Evolutionary conservation across 176 grass and related monocot genomes (phyloP).

Genomic region (Themeda triandra): DNA sequence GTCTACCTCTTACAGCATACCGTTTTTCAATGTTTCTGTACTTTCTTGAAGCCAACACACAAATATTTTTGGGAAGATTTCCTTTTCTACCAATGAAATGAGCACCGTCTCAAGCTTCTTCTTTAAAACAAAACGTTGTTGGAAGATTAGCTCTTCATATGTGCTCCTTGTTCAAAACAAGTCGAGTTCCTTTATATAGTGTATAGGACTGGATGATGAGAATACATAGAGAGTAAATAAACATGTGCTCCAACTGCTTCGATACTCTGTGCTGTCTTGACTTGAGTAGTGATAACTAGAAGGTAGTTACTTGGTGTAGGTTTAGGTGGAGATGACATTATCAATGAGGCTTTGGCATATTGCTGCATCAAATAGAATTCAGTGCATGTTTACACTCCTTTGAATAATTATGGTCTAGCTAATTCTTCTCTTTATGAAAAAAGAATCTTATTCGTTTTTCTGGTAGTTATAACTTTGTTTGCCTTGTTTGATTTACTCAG

Average conservation of each 20-base stretch:
- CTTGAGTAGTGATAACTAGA: neutral
- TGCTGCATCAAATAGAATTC: neutral
- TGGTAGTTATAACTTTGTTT: constrained; percentile 10
- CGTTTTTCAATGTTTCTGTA: neutral
- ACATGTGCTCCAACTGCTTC: neutral
- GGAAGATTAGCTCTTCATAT: neutral
- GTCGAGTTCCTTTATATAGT: neutral
- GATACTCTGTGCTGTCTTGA: neutral
- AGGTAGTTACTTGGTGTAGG: neutral
- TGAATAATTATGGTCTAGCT: neutral
- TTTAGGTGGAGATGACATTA: neutral
- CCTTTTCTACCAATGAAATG: neutral
- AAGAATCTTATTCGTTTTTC: neutral
- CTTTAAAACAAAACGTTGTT: neutral
- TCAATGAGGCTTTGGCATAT: neutral
- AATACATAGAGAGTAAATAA: neutral
- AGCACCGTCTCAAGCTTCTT: neutral
- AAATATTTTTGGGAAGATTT: neutral
- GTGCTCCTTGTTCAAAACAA: neutral
- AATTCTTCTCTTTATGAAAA: neutral
- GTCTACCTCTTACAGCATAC: neutral
- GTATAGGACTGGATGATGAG: neutral
- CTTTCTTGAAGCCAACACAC: neutral
- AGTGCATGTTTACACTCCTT: neutral
- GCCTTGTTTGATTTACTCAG: constrained; percentile 37